A percentile compares a stretch with the other conserved stretches of the same genome.
Evolutionary conservation across 2,329 filamentous ascomycete species (phyloP).

Genomic region (Setomelanomma holmii): DNA sequence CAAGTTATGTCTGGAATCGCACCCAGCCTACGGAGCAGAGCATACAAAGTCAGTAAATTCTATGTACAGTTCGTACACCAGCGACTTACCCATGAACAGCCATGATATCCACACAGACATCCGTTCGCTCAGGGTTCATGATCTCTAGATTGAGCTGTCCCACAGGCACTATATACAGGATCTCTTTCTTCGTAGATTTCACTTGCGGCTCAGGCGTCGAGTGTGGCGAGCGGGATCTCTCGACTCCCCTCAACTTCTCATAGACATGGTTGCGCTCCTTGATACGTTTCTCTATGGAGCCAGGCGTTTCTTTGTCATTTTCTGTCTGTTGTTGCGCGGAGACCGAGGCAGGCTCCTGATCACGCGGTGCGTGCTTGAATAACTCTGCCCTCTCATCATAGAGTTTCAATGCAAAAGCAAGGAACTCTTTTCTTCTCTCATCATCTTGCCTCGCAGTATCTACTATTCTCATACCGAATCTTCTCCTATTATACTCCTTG

Average conservation of each 20-base stretch:
- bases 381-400: not conserved
- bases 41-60: too few species aligned
- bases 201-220: not conserved
- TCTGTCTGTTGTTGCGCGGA: not conserved
- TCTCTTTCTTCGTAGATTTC: not conserved
- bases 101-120: not conserved
- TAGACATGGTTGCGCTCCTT: slow-evolving; percentile 2
- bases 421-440: not conserved
- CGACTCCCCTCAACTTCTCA: not conserved
- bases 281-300: not conserved
- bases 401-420: not conserved
- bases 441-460: not conserved
- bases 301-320: not conserved
- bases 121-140: not conserved
- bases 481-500: too few species aligned
- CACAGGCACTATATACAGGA: not conserved
- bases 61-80: not conserved
- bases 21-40: too few species aligned
- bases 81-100: not conserved
- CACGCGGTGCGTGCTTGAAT: not conserved
- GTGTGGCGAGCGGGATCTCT: not conserved
- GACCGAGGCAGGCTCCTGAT: not conserved
- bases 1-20: slow-evolving; percentile 4
- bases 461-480: too few species aligned
- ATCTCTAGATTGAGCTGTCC: slow-evolving; percentile 1